Conservation (phyloP, 2,329 filamentous ascomycete species). For the Pestalotiopsis sp. region DNA sequence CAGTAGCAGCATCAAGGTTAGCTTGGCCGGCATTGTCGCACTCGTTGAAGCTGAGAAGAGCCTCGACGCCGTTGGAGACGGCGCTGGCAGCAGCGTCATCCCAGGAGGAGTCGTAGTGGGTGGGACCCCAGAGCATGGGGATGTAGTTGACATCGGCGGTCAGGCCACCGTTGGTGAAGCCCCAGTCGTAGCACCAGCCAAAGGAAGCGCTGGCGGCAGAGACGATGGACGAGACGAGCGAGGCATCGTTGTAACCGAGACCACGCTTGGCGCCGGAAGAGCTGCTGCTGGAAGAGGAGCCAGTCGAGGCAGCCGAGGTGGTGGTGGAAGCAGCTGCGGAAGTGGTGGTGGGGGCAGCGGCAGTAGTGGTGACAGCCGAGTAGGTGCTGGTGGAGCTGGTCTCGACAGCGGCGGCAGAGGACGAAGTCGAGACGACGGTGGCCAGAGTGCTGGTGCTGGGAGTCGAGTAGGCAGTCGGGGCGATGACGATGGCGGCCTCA, state of each 20-base stretch:
- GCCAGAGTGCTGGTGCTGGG: slow-evolving; percentile 25
- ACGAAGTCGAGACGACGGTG: slow-evolving; percentile 21
- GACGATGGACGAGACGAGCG: slow-evolving; percentile 26
- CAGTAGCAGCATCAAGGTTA: slow-evolving; percentile 53
- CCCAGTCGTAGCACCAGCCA: slow-evolving; percentile 37
- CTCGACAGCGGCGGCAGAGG: slow-evolving; percentile 12
- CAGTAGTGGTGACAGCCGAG: not conserved
- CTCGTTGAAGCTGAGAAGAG: slow-evolving; percentile 73
- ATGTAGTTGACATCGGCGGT: slow-evolving; percentile 55
- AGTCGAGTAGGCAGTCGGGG: slow-evolving; percentile 10
- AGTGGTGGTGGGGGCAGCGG: not conserved
- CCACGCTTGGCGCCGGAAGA: slow-evolving; percentile 27
- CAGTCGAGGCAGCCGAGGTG: slow-evolving; percentile 12
- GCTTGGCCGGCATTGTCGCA: slow-evolving; percentile 63
- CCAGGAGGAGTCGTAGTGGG: slow-evolving; percentile 52
- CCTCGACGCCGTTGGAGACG: slow-evolving; percentile 54
- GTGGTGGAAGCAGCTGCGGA: not conserved
- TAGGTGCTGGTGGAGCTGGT: slow-evolving; percentile 6
- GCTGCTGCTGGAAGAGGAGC: slow-evolving; percentile 15
- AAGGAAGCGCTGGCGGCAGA: slow-evolving; percentile 22
- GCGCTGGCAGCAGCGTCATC: slow-evolving; percentile 48
- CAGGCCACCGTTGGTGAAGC: slow-evolving; percentile 30
- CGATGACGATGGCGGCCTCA: slow-evolving; percentile 12
- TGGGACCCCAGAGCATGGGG: slow-evolving; percentile 66
- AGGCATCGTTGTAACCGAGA: slow-evolving; percentile 34